These are phyloP conservation scores for Rhynchospora pubera DNA, from an alignment of 176 grass and related monocot genomes.

Conservation along the genomic window DNA sequence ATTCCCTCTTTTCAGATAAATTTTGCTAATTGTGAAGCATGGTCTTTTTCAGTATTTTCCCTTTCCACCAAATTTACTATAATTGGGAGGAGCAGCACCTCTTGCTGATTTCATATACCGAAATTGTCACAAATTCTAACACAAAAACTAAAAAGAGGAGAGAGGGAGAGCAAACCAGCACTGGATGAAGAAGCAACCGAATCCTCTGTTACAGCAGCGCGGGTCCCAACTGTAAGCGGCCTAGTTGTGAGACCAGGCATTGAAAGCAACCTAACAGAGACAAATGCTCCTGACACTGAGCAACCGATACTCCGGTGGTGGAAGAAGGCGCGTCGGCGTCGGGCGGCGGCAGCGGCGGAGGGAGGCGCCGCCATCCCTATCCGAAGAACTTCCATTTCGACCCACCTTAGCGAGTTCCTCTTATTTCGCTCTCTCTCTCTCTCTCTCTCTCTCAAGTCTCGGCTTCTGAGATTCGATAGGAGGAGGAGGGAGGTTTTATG, in stretches of 20 bases:
- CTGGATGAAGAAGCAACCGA: conserved; percentile 6
- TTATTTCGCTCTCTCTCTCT: background rate
- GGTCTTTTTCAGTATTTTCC: background rate
- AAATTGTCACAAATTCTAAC: background rate
- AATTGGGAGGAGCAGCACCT: background rate
- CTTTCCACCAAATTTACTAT: background rate
- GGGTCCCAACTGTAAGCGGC: background rate
- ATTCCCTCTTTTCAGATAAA: background rate
- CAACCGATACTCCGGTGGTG: background rate
- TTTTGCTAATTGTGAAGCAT: background rate
- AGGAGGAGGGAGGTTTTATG: background rate
- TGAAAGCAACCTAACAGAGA: background rate
- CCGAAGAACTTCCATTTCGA: conserved; percentile 18
- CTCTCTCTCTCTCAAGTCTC: background rate
- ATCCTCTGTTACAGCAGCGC: conserved; percentile 3
- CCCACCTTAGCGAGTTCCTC: background rate
- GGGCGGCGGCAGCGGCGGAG: background rate
- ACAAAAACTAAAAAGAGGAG: background rate
- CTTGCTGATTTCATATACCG: background rate
- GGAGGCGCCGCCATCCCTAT: conserved; percentile 25
- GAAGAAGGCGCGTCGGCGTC: background rate
- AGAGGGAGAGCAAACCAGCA: background rate
- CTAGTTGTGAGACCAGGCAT: background rate
- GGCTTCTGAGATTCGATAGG: background rate
- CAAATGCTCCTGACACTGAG: background rate